A percentile compares a stretch with the other conserved stretches of the same genome.
These are phyloP conservation scores for Schizonepeta tenuifolia DNA, from an alignment of 257 asterid species.

Conservation along the genomic window DNA sequence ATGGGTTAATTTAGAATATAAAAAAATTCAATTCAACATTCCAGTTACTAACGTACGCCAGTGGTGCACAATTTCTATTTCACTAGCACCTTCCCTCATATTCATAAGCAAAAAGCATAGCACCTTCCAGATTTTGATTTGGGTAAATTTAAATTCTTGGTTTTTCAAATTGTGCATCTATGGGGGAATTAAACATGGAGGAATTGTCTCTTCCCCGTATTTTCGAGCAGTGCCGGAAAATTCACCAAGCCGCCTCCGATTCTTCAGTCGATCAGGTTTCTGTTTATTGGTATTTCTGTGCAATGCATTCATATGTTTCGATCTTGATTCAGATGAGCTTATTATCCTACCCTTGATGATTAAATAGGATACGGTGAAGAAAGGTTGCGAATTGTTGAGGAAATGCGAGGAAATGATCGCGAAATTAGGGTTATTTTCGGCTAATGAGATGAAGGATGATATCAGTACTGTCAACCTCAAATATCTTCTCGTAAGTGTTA, in stretches of 20 bases:
- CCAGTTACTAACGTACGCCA: conserved; percentile 28
- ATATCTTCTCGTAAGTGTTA: conserved; percentile 71
- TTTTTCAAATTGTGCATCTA: neutral
- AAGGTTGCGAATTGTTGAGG: conserved; percentile 70
- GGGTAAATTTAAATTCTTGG: conserved; percentile 1
- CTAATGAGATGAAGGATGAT: conserved; percentile 89
- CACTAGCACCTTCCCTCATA: conserved; percentile 25
- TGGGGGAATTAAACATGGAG: conserved; percentile 59
- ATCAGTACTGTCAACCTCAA: conserved; percentile 86
- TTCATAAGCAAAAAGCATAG: neutral
- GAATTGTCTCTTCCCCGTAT: conserved; percentile 61
- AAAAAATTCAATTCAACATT: neutral
- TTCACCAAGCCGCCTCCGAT: conserved; percentile 57
- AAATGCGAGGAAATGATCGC: conserved; percentile 88
- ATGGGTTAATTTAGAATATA: neutral
- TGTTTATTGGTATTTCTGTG: neutral
- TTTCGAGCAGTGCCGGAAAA: conserved; percentile 60
- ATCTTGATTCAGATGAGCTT: neutral
- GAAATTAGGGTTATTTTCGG: conserved; percentile 81
- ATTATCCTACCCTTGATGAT: neutral
- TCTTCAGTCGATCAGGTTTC: conserved; percentile 60
- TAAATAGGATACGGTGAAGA: conserved; percentile 62
- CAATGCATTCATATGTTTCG: neutral
- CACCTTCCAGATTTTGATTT: conserved; percentile 22
- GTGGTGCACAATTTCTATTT: conserved; percentile 32